Evolutionary conservation across 2,329 filamentous ascomycete species (phyloP).

Genomic region (Fusarium tuaranense): DNA sequence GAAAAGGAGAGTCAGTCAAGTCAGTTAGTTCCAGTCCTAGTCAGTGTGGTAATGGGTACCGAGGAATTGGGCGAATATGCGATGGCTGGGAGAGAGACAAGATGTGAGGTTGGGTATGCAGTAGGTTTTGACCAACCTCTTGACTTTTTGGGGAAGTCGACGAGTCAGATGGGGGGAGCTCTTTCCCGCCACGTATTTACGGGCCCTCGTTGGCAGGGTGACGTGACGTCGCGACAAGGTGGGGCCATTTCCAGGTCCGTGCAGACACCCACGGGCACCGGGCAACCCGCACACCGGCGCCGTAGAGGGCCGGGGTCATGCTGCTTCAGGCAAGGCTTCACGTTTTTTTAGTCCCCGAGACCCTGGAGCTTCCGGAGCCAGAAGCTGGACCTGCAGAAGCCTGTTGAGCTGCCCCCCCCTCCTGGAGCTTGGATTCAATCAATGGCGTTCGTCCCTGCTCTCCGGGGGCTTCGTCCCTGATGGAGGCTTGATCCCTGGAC

Average conservation of each 20-base stretch:
- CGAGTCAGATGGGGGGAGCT: slow-evolving; percentile 22
- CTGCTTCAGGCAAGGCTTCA: slow-evolving; percentile 16
- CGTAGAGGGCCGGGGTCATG: slow-evolving; percentile 14
- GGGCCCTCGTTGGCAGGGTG: slow-evolving; percentile 37
- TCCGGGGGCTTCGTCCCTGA: background rate
- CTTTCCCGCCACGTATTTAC: slow-evolving; percentile 44
- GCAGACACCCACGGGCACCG: slow-evolving; percentile 33
- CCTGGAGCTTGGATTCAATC: background rate
- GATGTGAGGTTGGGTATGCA: slow-evolving; percentile 17
- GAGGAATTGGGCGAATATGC: slow-evolving; percentile 37
- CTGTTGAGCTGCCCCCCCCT: background rate
- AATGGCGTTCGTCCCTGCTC: slow-evolving; percentile 12
- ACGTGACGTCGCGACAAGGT: slow-evolving; percentile 38
- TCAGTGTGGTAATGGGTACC: slow-evolving; percentile 19
- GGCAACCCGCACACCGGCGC: slow-evolving; percentile 38
- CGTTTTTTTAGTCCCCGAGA: background rate
- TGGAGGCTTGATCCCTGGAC: slow-evolving; percentile 32
- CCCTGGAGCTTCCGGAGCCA: background rate
- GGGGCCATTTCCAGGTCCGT: slow-evolving; percentile 9
- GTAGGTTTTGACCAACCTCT: slow-evolving; percentile 37
- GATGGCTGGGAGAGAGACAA: slow-evolving; percentile 38
- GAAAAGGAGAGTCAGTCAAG: slow-evolving; percentile 25
- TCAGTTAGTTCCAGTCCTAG: slow-evolving; percentile 21
- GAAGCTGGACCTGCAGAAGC: slow-evolving; percentile 35
- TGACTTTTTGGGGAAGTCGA: slow-evolving; percentile 37